Percentiles rank a stretch among this genome's conserved stretches.
Conservation (phyloP, 2,329 filamentous ascomycete genomes). For the Apiospora kogelbergensis region DNA sequence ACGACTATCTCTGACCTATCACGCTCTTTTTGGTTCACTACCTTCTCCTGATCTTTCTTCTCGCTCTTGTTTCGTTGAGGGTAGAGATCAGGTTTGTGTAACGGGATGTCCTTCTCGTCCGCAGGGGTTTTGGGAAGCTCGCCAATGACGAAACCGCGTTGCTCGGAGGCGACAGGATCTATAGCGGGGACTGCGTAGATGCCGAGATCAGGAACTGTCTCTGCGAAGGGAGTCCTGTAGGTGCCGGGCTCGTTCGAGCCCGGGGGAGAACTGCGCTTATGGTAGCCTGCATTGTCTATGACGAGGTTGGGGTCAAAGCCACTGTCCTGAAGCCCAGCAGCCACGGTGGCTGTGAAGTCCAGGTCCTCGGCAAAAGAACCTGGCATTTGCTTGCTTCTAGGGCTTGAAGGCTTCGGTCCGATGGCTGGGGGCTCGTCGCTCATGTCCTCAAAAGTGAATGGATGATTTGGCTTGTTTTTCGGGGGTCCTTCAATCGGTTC, state of each 20-base stretch:
- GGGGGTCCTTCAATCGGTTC: slow-evolving; percentile 11
- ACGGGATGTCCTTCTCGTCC: slow-evolving; percentile 30
- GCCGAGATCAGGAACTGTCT: slow-evolving; percentile 46
- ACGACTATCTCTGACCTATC: slow-evolving; percentile 25
- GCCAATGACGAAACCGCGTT: slow-evolving; percentile 46
- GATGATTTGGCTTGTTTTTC: slow-evolving; percentile 31
- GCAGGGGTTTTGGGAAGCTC: slow-evolving; percentile 44
- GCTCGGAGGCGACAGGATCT: slow-evolving; percentile 19
- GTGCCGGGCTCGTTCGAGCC: slow-evolving; percentile 51
- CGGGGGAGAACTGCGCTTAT: slow-evolving; percentile 63
- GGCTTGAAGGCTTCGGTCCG: slow-evolving; percentile 56
- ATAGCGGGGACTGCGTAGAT: slow-evolving; percentile 32
- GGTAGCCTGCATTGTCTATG: slow-evolving; percentile 64
- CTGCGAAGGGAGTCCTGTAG: slow-evolving; percentile 51
- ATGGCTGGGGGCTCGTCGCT: slow-evolving; percentile 49
- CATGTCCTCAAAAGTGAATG: slow-evolving; percentile 36
- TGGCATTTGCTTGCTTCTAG: slow-evolving; percentile 54
- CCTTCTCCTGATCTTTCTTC: slow-evolving; percentile 40
- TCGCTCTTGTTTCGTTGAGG: slow-evolving; percentile 31
- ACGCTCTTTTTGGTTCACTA: slow-evolving; percentile 25
- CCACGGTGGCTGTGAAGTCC: slow-evolving; percentile 68
- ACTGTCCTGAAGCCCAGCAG: slow-evolving; percentile 66
- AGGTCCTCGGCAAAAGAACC: slow-evolving; percentile 67
- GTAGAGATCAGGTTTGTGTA: slow-evolving; percentile 23
- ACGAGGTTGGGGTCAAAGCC: slow-evolving; percentile 72